These are phyloP conservation scores for Epichloe festucae DNA, from an alignment of 2,329 filamentous ascomycete species.

Conservation along the genomic window DNA sequence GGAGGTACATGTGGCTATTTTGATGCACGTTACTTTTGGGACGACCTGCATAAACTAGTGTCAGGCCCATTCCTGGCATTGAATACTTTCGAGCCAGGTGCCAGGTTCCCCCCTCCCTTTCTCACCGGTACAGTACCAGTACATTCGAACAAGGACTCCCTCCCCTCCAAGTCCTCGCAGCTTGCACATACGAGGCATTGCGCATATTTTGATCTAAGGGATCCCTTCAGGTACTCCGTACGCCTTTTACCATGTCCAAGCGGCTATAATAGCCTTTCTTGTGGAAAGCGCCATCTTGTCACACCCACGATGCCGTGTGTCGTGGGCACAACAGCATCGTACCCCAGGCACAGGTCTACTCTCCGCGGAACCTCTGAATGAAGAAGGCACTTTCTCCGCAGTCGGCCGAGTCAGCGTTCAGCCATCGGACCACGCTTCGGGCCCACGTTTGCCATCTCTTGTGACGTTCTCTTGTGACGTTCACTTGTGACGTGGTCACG, in stretches of 20 bases:
- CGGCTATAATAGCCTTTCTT: not conserved
- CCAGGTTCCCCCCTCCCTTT: not conserved
- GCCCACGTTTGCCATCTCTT: not conserved
- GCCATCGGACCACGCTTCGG: not conserved
- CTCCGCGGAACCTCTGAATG: not conserved
- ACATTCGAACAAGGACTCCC: no score
- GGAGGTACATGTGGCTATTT: not conserved
- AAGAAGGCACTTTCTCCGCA: not conserved
- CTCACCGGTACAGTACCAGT: not conserved
- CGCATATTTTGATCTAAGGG: not conserved
- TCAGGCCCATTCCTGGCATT: not conserved
- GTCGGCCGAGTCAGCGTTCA: conserved; percentile 1
- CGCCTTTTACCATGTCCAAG: not conserved
- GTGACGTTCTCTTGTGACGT: no score
- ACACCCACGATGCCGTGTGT: not conserved
- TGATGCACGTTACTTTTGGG: not conserved
- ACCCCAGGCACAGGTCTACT: not conserved
- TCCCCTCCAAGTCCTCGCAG: no score
- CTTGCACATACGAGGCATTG: not conserved
- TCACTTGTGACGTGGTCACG: not conserved
- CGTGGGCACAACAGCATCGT: not conserved
- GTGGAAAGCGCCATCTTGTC: conserved; percentile 1
- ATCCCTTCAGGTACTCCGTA: not conserved
- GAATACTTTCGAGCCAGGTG: not conserved
- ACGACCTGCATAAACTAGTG: not conserved